phyloP scores from a whole-genome alignment of 1,284 basidiomycete species.

The Ceratobasidium sp. region DNA sequence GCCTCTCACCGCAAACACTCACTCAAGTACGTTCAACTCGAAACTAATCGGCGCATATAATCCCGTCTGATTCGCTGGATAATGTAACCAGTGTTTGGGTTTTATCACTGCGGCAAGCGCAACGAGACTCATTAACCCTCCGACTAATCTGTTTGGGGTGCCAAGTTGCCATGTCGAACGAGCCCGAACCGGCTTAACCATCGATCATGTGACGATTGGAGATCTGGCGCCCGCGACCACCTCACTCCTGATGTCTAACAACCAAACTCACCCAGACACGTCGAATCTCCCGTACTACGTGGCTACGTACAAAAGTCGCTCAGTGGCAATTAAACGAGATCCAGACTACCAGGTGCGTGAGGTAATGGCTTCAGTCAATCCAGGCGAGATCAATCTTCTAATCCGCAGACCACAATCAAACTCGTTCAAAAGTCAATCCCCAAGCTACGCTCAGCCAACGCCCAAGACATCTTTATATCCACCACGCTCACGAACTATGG shows the following conservation, averaged over 20 bases:
- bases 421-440: slow-evolving; percentile 1
- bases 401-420: not conserved
- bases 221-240: too few relatives aligned
- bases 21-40: too few relatives aligned
- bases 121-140: too few relatives aligned
- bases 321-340: slow-evolving; percentile 12
- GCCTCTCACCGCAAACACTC: too few relatives aligned
- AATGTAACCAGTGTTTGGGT: too few relatives aligned
- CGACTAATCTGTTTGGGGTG: too few relatives aligned
- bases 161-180: too few relatives aligned
- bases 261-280: not conserved
- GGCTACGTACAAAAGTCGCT: not conserved
- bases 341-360: not conserved
- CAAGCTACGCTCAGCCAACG: not conserved
- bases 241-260: not conserved
- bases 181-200: too few relatives aligned
- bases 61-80: too few relatives aligned
- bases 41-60: too few relatives aligned
- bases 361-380: not conserved
- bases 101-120: too few relatives aligned
- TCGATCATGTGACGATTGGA: too few relatives aligned
- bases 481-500: not conserved
- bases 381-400: not conserved
- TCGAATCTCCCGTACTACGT: slow-evolving; percentile 1
- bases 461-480: not conserved